Percentiles rank a stretch among this genome's conserved stretches.
Conservation (phyloP, 2,329 filamentous ascomycete genomes). For the Paraphaeosphaeria sporulosa region DNA sequence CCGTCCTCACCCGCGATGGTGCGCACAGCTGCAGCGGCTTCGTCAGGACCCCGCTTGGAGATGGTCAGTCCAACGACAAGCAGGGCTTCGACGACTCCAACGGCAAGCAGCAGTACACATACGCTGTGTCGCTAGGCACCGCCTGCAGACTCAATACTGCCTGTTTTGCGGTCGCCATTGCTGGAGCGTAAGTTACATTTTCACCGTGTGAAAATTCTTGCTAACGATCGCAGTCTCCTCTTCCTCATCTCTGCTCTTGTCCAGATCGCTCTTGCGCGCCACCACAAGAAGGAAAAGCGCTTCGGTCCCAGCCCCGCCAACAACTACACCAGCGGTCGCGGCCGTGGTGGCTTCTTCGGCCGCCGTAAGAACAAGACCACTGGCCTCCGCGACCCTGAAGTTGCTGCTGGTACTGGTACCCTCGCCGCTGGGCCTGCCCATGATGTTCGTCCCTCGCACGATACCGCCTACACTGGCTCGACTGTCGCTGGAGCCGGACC, state of each 20-base stretch:
- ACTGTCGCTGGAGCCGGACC: slow-evolving; percentile 52
- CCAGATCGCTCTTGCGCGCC: slow-evolving; percentile 72
- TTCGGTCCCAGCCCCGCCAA: slow-evolving; percentile 72
- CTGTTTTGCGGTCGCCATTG: slow-evolving; percentile 78
- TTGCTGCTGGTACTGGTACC: slow-evolving; percentile 39
- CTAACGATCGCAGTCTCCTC: slow-evolving; percentile 64
- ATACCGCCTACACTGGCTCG: slow-evolving; percentile 60
- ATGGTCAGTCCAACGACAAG: slow-evolving; percentile 61
- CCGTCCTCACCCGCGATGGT: slow-evolving; percentile 75
- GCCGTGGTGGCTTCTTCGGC: slow-evolving; percentile 57
- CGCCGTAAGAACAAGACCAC: slow-evolving; percentile 47
- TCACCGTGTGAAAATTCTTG: slow-evolving; percentile 4
- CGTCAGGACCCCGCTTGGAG: slow-evolving; percentile 74
- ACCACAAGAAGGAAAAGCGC: slow-evolving; percentile 77
- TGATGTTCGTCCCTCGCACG: slow-evolving; percentile 56
- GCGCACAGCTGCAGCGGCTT: slow-evolving; percentile 69
- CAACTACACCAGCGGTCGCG: slow-evolving; percentile 71
- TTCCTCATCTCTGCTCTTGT: slow-evolving; percentile 76
- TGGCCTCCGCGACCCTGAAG: slow-evolving; percentile 52
- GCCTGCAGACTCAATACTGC: slow-evolving; percentile 81
- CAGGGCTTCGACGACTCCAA: slow-evolving; percentile 57
- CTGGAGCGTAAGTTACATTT: slow-evolving; percentile 70
- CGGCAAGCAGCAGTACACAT: slow-evolving; percentile 51
- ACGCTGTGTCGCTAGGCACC: slow-evolving; percentile 58
- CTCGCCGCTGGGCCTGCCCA: slow-evolving; percentile 32